Base-by-base conservation (phyloP, 2,329 filamentous ascomycete genomes). In the Cercospora janseana region DNA sequence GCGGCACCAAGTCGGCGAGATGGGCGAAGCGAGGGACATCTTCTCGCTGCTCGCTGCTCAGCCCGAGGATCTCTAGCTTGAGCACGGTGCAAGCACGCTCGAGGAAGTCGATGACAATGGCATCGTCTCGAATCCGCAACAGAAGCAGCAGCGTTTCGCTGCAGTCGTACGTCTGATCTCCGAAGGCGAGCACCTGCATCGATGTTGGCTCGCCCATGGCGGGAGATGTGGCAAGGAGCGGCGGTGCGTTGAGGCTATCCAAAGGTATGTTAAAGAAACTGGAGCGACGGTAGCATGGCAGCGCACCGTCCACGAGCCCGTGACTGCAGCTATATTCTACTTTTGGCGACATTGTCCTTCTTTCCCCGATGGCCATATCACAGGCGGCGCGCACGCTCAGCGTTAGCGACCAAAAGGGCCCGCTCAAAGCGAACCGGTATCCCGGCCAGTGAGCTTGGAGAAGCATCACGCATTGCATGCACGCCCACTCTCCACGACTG, bases 91-190 rank as follows among this genome's bases (percentile, higher is more conserved):
- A 49, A n/a, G 37, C 43, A 23, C 50, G 40, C 32, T 55, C 52
- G 8, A 59, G 28, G 41, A 59, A 59, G 44, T 57, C 52, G 34
- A 46, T 28, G 13, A 57, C 34, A 16, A 57, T 12, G 2, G 49
- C 42, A 48, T 57, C 52, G 13, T 54, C 40, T n/a, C 32, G 34
- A 10, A 20, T 50, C n/a, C 46, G 41, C 7, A 57, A 37, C 6
- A 60, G 45, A 27, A 44, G 47, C 23, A 48, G 44, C 10, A 60
- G 41, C 16, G 45, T 35, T 18, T 50, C 46, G 10, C 46, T 53
- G 26, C 59, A 51, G 47, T 60, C 55, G 34, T 45, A 56, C 15
- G 58, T 60, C 47, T 59, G 56, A 42, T 60, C 56, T 5, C 58
- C 58, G 49, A 60, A 60, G n/a, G 58, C 48, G 43, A 55, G 55